Percentiles rank a stretch among this genome's conserved stretches.
These are phyloP conservation scores for Rosa chinensis DNA, from an alignment of 306 rosid genomes.

Conservation along the genomic window DNA sequence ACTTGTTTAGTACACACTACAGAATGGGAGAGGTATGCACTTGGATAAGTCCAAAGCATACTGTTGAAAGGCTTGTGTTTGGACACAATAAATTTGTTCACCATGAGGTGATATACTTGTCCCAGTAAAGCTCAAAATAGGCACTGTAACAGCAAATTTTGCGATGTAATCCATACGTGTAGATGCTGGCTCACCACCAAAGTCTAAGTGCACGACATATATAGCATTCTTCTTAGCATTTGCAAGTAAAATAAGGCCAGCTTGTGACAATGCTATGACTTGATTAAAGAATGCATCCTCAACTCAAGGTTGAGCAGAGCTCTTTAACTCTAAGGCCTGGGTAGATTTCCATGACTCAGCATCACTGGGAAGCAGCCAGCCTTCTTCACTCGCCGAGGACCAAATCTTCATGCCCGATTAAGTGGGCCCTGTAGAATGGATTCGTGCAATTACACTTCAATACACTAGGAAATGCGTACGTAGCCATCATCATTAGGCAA, in stretches of 20 bases:
- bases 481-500: too few relatives aligned
- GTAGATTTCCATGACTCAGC: conserved; percentile 87
- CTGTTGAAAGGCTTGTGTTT: conserved; percentile 97
- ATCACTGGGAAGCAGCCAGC: conserved; percentile 89
- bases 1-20: too few relatives aligned
- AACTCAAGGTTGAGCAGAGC: conserved; percentile 67
- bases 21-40: conserved; percentile 63
- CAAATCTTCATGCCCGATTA: conserved; percentile 89
- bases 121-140: conserved; percentile 94
- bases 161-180: conserved; percentile 91
- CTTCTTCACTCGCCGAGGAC: conserved; percentile 85
- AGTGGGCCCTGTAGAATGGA: conserved; percentile 64
- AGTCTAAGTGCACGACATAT: conserved; percentile 81
- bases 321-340: conserved; percentile 79
- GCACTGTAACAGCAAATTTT: conserved; percentile 92
- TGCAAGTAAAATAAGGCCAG: conserved; percentile 61
- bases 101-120: conserved; percentile 75
- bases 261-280: conserved; percentile 81
- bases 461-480: neutral
- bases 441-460: conserved; percentile 11
- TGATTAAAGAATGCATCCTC: conserved; percentile 96
- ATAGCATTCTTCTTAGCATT: too few relatives aligned
- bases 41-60: conserved; percentile 94
- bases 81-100: conserved; percentile 90
- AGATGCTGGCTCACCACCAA: conserved; percentile 77